Evolutionary conservation across 257 asterid species (phyloP).

Genomic region (Galeopsis tetrahit): DNA sequence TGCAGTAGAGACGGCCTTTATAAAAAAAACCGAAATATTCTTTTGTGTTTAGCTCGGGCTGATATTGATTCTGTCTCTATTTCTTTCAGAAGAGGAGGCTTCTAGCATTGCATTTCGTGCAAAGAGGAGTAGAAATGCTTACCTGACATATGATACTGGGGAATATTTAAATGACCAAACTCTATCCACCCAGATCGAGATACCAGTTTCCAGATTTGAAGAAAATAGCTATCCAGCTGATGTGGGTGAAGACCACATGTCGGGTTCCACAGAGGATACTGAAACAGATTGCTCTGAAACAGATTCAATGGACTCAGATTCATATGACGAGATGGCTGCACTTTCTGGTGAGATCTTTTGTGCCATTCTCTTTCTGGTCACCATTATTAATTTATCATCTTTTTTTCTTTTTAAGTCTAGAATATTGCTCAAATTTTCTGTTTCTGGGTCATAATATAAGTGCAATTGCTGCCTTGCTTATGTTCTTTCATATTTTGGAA

Average conservation of each 20-base stretch:
- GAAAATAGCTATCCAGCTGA: constrained; percentile 49
- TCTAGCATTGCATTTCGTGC: constrained; percentile 49
- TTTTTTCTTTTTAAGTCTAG: not conserved
- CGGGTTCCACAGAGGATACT: constrained; percentile 84
- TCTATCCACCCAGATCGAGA: constrained; percentile 51
- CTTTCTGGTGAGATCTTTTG: constrained; percentile 68
- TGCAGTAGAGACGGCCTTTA: constrained; percentile 40
- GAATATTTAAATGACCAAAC: constrained; percentile 51
- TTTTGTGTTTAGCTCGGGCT: constrained; percentile 41
- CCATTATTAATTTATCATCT: constrained; percentile 10
- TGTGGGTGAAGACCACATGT: constrained; percentile 60
- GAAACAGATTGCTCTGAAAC: constrained; percentile 95
- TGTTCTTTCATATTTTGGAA: constrained; percentile 16
- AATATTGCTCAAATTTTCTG: constrained; percentile 18
- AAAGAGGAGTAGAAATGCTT: constrained; percentile 62
- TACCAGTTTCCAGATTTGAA: constrained; percentile 57
- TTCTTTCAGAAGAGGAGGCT: constrained; percentile 64
- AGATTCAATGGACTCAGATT: constrained; percentile 82
- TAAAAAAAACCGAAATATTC: constrained; percentile 36
- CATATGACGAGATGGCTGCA: constrained; percentile 71
- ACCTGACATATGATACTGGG: constrained; percentile 52
- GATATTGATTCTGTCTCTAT: constrained; percentile 41
- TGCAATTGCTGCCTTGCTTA: constrained; percentile 21
- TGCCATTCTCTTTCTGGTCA: constrained; percentile 13
- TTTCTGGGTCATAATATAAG: not conserved